Base-by-base conservation (phyloP, 164 flowering plant species). In the Kingdonia uniflora region DNA sequence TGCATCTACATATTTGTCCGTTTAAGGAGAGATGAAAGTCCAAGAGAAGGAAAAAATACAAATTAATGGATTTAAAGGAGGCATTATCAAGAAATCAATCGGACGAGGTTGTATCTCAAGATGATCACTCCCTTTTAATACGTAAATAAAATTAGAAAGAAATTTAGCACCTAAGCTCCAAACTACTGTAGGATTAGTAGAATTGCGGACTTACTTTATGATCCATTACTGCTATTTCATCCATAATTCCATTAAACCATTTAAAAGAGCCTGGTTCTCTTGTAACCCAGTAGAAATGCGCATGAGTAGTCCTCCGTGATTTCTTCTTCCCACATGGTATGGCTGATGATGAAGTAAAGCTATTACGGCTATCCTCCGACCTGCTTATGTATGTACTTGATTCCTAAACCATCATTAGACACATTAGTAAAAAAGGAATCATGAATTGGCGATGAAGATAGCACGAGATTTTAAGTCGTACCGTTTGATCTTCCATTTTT, bases 231-330 rank as follows among this genome's bases (percentile, higher is more conserved):
- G 99, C 91, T 21, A 92, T 81, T 69, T 92, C 95, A 55, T 86
- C 74, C 99, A 92, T 88, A 14, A 81, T 95, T 57, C 92, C 97
- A 75, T 85, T 88, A 52, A 94, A 94, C 99, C 99, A 94, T 69
- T 94, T 95, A 44, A 94, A 80, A 8, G 99, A 94, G 2, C 95
- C 95, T 14, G 84, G 76, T 49, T 94, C 99, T 65, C 99, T 81
- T 7, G 99, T 94, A 2, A 94, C 96, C 99, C 99, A 94, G 60
- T 81, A 88, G 74, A 94, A 94, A 61, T 94, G 79, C 35, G 95
- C 97, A 62, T 60, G 75, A 38, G 74, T 76, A 4, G 80, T 74
- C 66, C 79, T 82, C 57, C 73, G 77, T 25, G 72, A 6, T 56
- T 68, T 80, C 72, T 70, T 86, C 70, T 68, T 85, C 51, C 69